phyloP scores from a whole-genome alignment of 257 asterid genomes.

The Petunia secreta region DNA sequence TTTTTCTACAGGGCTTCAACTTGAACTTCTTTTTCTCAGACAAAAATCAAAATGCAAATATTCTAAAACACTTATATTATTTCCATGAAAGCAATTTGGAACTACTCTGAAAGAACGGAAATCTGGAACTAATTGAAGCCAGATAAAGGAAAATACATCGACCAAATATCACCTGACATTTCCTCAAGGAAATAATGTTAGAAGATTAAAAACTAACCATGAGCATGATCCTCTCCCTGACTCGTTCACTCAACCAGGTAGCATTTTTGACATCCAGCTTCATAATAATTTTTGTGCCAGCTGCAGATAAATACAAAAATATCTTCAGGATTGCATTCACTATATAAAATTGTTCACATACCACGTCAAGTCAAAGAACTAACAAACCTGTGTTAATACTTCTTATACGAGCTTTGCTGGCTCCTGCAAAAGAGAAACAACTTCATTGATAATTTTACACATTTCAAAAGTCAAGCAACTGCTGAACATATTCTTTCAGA shows the following conservation, averaged over 20 bases:
- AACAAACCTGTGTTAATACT: constrained; percentile 31
- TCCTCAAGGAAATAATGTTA: not conserved
- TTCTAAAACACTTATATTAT: not conserved
- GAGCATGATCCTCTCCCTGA: constrained; percentile 34
- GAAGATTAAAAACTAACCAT: constrained; percentile 27
- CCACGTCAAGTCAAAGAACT: constrained; percentile 16
- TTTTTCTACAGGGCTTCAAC: not conserved
- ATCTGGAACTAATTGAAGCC: not conserved
- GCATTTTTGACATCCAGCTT: constrained; percentile 30
- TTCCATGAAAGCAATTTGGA: not conserved
- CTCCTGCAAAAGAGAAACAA: constrained; percentile 24
- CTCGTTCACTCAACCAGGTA: constrained; percentile 31
- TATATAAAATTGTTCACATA: not conserved
- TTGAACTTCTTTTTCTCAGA: constrained; percentile 5
- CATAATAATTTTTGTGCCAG: constrained; percentile 30
- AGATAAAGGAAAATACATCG: not conserved
- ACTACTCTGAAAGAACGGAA: not conserved
- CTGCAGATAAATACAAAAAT: constrained; percentile 27
- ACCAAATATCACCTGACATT: not conserved
- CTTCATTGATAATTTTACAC: not conserved
- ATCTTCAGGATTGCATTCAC: not conserved
- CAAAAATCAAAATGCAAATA: constrained; percentile 6
- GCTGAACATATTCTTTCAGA: constrained; percentile 11
- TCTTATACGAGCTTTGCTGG: constrained; percentile 27
- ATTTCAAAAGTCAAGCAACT: not conserved